These are phyloP conservation scores for Polygonum maritimum DNA, from an alignment of 148 eudicot genomes.

Conservation along the genomic window DNA sequence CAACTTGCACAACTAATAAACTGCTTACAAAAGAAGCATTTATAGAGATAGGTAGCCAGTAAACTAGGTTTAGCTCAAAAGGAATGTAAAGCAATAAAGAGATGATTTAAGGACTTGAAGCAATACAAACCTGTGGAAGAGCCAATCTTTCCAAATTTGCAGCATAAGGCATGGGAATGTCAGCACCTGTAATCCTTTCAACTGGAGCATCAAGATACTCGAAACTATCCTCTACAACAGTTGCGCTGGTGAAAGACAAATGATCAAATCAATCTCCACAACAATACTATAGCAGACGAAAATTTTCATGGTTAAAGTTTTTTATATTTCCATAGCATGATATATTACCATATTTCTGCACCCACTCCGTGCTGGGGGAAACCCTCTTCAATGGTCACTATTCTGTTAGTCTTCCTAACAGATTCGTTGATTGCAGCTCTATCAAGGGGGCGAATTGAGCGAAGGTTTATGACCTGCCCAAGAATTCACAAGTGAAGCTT, in stretches of 20 bases:
- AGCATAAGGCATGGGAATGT: constrained; percentile 40
- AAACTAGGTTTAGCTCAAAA: background rate
- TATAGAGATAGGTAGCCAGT: background rate
- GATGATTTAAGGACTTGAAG: background rate
- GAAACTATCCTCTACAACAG: constrained; percentile 87
- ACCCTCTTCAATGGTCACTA: constrained; percentile 81
- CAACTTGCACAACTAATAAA: background rate
- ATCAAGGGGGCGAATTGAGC: constrained; percentile 87
- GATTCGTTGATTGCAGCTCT: constrained; percentile 72
- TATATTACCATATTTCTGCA: constrained; percentile 76
- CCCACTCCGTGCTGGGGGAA: constrained; percentile 94
- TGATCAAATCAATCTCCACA: background rate
- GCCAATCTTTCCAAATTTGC: constrained; percentile 9
- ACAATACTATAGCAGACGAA: background rate
- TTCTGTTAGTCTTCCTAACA: constrained; percentile 81
- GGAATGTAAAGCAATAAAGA: background rate
- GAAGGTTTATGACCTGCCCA: constrained; percentile 76
- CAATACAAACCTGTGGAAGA: constrained; percentile 40
- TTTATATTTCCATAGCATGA: background rate
- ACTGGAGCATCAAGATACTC: constrained; percentile 93
- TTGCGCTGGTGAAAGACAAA: constrained; percentile 37
- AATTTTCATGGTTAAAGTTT: background rate
- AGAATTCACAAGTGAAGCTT: background rate
- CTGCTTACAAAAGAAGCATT: background rate
- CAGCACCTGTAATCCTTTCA: constrained; percentile 86